Base-by-base conservation (phyloP, 768 basidiomycete genomes). In the Coprinopsis marcescibilis region DNA sequence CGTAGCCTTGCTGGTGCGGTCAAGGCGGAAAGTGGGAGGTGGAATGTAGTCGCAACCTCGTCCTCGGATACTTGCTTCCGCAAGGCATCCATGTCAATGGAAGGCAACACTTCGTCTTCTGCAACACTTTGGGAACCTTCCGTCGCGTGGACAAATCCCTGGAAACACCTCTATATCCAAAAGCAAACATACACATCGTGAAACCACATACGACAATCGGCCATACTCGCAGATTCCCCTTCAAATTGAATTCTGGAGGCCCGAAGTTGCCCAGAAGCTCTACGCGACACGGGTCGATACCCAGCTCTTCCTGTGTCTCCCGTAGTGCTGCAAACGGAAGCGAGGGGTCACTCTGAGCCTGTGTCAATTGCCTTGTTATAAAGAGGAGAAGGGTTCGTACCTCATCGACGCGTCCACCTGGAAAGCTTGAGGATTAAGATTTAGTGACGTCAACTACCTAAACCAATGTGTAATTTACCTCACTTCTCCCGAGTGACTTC, bases 401-500 rank as follows among this genome's bases (percentile, higher is more conserved):
- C 44, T 80, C 63, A 60, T 89, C 86, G 23, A 81, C 73, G 49
- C 73, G 72, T 11, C 86, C 86, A 23, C 86, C 85, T 38, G 86
- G 86, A 63, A 85, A 88, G 67, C 86, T 89, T 57, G 15, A 30
- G 33, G 14, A 14, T 13, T 41, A 17, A 15, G 29, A n/a, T 45
- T 45, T 23, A 38, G 43, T 37, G 19, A 33, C 35, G 15, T 4
- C n/a, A 26, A 13, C 12, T n/a, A 35, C 30, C 15, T 12, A n/a
- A 50, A 5, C 15, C 33, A 19, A 39, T 24, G 8, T 15, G 7
- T 14, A 14, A 40, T 55, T 46, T 57, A 86, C 88, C 88, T 88
- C 26, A 89, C 78, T 69, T 89, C 85, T n/a, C 88, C 87, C 0
- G 86, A 81, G 62, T 89, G 88, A 24, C 70, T 73, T 54, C 85